phyloP scores from a whole-genome alignment of 1,139 yeast species.

The Pichia sp. region DNA sequence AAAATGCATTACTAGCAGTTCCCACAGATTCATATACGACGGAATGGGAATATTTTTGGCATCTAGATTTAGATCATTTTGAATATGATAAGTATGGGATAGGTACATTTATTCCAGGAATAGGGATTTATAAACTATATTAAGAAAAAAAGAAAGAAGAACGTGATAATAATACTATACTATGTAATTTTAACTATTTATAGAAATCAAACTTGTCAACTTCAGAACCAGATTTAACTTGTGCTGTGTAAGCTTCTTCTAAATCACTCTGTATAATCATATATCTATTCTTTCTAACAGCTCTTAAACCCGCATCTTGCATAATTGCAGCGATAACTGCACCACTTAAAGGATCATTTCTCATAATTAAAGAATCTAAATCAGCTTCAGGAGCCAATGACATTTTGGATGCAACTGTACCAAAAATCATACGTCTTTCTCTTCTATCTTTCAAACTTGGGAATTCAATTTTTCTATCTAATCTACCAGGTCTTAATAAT shows the following conservation, averaged over 20 bases:
- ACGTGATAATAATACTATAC: too few species aligned
- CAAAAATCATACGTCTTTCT: slow-evolving; percentile 92
- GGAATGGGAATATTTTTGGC: slow-evolving; percentile 43
- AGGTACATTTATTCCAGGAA: slow-evolving; percentile 51
- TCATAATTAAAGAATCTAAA: slow-evolving; percentile 84
- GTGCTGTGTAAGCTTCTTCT: slow-evolving; percentile 95
- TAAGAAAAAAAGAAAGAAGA: too few species aligned
- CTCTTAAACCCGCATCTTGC: slow-evolving; percentile 99
- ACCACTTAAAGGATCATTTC: slow-evolving; percentile 96
- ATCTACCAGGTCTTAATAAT: slow-evolving; percentile 92
- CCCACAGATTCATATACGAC: background rate
- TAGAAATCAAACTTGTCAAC: slow-evolving; percentile 97
- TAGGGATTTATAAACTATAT: slow-evolving; percentile 41
- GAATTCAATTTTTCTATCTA: slow-evolving; percentile 96
- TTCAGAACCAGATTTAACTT: slow-evolving; percentile 91
- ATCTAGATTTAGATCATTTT: slow-evolving; percentile 64
- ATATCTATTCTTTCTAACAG: slow-evolving; percentile 95
- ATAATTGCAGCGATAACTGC: slow-evolving; percentile 97
- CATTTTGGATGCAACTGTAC: slow-evolving; percentile 96
- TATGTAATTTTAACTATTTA: slow-evolving; percentile 41
- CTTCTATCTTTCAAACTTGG: slow-evolving; percentile 94
- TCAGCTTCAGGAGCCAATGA: slow-evolving; percentile 97
- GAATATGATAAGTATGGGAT: slow-evolving; percentile 38
- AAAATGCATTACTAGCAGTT: slow-evolving; percentile 21
- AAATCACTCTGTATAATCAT: slow-evolving; percentile 92